Base-by-base conservation (phyloP, 169 alveolate genomes). In the Eimeria tenella region DNA sequence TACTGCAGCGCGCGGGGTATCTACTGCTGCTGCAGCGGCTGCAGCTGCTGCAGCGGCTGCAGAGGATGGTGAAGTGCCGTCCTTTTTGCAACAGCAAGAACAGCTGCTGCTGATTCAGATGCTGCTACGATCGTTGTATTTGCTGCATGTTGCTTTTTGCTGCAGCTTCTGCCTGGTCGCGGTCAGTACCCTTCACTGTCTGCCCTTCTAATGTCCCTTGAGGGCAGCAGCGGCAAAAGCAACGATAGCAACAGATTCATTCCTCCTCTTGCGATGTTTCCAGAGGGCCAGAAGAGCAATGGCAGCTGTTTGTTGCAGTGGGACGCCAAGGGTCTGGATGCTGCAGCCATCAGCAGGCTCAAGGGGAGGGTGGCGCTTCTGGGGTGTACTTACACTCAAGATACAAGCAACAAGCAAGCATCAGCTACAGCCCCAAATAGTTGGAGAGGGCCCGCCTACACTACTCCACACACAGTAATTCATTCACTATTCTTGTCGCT, bases 271-370 rank as follows among this genome's bases (percentile, higher is more conserved):
- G 95, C 79, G 65, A 56, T 91, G 11, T 91, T 91, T 19, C 95
- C 95, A 17, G 95, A 91, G 52, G 95, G 95, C n/a, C 95, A 91
- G 84, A 91, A 91, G 65, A 91, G 95, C 75, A 91, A 91, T 74
- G 95, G 95, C 75, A 50, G 53, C 55, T 91, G 95, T 77, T 60
- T 91, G 86, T 49, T 91, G 74, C 92, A 50, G 70, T 91, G 95
- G 95, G 65, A 68, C 13, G 89, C 89, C 21, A 62, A 31, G 63
- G 77, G 92, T n/a, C 31, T 81, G 21, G 95, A 91, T 53, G 79
- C 90, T 9, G 92, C 95, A 19, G 95, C 95, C 42, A 31, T 91
- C 21, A 60, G 25, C n/a, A 17, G 65, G 21, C 92, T 91, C 21
- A 70, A 68, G 86, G 92, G 95, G 50, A 65, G 95, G 53, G 77